phyloP scores from a whole-genome alignment of 116 monocot genomes.

The Iris pallida region DNA sequence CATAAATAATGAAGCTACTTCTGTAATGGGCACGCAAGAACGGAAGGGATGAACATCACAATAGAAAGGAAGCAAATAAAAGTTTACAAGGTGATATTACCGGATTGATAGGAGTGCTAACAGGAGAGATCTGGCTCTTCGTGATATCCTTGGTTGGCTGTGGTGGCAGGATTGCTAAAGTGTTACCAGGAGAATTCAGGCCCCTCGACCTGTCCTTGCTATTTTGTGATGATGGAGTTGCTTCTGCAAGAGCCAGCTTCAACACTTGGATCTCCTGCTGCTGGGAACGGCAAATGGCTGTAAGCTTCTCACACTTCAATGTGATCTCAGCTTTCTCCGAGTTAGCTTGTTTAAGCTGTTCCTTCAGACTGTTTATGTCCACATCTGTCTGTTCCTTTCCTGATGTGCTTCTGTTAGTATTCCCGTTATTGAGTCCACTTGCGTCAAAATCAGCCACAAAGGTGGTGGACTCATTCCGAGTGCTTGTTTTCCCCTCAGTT shows the following conservation, averaged over 20 bases:
- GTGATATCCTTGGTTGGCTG: neutral
- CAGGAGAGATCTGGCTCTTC: conserved; percentile 4
- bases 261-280: conserved; percentile 73
- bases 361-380: conserved; percentile 55
- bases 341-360: conserved; percentile 65
- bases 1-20: no score
- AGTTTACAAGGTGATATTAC: neutral
- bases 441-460: conserved; percentile 63
- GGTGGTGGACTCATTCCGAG: conserved; percentile 41
- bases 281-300: conserved; percentile 70
- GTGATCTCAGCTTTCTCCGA: conserved; percentile 66
- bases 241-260: conserved; percentile 38
- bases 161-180: neutral
- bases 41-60: no score
- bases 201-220: neutral
- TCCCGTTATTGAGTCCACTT: conserved; percentile 17
- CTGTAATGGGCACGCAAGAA: no score
- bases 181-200: neutral
- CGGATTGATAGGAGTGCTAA: neutral
- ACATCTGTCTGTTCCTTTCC: conserved; percentile 34
- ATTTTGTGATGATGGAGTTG: conserved; percentile 6
- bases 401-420: conserved; percentile 7
- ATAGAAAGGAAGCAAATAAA: neutral
- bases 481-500: conserved; percentile 16
- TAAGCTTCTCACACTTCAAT: conserved; percentile 65